Base-by-base conservation (phyloP, 768 basidiomycete genomes). In the Psilocybe sp. region DNA sequence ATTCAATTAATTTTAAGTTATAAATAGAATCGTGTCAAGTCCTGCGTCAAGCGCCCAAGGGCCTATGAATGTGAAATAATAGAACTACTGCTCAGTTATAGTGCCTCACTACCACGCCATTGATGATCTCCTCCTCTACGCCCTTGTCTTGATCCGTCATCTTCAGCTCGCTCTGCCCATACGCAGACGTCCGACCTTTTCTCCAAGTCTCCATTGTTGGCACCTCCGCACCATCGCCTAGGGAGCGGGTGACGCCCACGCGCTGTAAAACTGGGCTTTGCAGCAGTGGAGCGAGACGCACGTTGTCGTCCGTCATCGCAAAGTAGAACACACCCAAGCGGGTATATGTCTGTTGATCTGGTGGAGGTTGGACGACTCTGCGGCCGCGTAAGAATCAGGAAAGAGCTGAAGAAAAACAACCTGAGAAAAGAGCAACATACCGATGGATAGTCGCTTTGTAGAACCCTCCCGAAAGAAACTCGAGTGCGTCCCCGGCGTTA, bases 241-340 rank as follows among this genome's bases (percentile, higher is more conserved):
- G 71, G 1, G 69, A 61, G 2, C 64, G 60, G 13, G 61, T 54
- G 20, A 81, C 66, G 3, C 80, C 79, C 0, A 60, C 64, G 9
- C 69, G 61, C 50, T 79, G 71, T 23, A 84, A 60, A 0, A 84
- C 71, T 0, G 77, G 76, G 54, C 79, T 81, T 23, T 76, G 67
- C 0, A 61, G 43, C 4, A 76, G 57, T 0, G 82, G 81, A 2
- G 64, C 62, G 20, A 85, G 66, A 44, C 64, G 69, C 39, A 74
- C 72, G 23, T 72, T 58, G 58, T 84, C 81, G 52, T 84, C 75
- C 0, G 76, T 64, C 70, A 74, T 68, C 31, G 62, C 64, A 55
- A 85, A 85, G 62, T 84, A 84, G 60, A 84, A 82, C 2, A 76
- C 69, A 0, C 83, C 82, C 1, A 84, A 68, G 8, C 82, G 77